Evolutionary conservation across 108 stramenopile species (phyloP).

Genomic region (Nannochloropsis granulata): DNA sequence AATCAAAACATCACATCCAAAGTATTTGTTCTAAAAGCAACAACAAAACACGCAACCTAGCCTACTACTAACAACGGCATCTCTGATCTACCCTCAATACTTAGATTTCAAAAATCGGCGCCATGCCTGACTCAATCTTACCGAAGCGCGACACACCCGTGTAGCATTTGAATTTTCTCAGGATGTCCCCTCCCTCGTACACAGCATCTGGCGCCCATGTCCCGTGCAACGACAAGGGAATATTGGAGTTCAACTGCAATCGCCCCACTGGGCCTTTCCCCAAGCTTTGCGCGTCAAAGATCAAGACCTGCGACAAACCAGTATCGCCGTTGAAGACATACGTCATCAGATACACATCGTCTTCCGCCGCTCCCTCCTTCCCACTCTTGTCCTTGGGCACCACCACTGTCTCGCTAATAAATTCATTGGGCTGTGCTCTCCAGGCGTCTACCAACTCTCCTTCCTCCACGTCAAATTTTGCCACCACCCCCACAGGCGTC

Average conservation of each 20-base stretch:
- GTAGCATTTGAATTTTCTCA: neutral
- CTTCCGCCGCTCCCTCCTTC: neutral
- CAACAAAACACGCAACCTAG: no score
- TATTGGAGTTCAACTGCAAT: neutral
- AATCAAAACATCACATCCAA: no score
- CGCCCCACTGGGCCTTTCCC: conserved; percentile 2
- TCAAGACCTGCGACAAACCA: neutral
- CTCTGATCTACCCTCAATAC: no score
- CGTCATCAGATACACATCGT: neutral
- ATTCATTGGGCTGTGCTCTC: neutral
- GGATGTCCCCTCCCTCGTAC: neutral
- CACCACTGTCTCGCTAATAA: neutral
- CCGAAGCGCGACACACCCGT: neutral
- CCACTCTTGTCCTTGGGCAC: neutral
- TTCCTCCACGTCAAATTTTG: neutral
- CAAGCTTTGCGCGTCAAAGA: neutral
- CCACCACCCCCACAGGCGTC: neutral
- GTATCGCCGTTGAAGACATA: neutral
- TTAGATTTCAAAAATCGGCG: neutral
- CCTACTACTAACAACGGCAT: no score
- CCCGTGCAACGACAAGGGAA: conserved; percentile 4
- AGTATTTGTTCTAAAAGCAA: no score
- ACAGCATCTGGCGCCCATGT: neutral
- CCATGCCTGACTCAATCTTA: neutral
- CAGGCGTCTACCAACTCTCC: neutral